A percentile compares a stretch with the other conserved stretches of the same genome.
These are phyloP conservation scores for Thraustochytrium sp. DNA, from an alignment of 352 stramenopile genomes.

Conservation along the genomic window DNA sequence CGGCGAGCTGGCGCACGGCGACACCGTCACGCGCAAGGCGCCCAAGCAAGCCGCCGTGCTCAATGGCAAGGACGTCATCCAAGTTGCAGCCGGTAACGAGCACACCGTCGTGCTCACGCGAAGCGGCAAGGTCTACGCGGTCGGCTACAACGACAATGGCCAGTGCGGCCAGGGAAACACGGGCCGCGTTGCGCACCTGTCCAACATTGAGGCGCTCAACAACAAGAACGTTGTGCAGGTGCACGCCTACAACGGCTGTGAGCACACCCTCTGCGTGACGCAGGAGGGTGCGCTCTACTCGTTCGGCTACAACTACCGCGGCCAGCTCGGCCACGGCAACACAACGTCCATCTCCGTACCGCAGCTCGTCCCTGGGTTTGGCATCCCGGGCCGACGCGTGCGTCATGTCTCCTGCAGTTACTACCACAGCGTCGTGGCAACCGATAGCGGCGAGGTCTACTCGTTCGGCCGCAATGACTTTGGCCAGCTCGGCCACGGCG, in stretches of 20 bases:
- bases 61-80: conserved; percentile 66
- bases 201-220: conserved; percentile 62
- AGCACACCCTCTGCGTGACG: conserved; percentile 76
- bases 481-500: conserved; percentile 76
- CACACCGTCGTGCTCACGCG: conserved; percentile 72
- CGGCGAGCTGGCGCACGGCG: conserved; percentile 80
- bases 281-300: conserved; percentile 67
- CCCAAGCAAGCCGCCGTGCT: conserved; percentile 47
- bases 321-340: conserved; percentile 80
- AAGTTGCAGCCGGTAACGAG: conserved; percentile 82
- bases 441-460: conserved; percentile 67
- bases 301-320: conserved; percentile 86
- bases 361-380: conserved; percentile 67
- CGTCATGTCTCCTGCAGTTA: conserved; percentile 80
- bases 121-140: conserved; percentile 71
- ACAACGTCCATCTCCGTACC: conserved; percentile 73
- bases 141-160: conserved; percentile 88
- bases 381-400: conserved; percentile 55
- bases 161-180: conserved; percentile 80
- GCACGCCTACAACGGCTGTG: conserved; percentile 85
- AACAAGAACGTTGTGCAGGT: conserved; percentile 64
- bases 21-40: conserved; percentile 70
- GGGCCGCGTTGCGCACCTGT: conserved; percentile 66
- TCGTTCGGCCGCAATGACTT: conserved; percentile 86
- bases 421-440: conserved; percentile 79